Evolutionary conservation across 2,329 filamentous ascomycete genomes (phyloP).

Genomic region (Zasmidium cellare): DNA sequence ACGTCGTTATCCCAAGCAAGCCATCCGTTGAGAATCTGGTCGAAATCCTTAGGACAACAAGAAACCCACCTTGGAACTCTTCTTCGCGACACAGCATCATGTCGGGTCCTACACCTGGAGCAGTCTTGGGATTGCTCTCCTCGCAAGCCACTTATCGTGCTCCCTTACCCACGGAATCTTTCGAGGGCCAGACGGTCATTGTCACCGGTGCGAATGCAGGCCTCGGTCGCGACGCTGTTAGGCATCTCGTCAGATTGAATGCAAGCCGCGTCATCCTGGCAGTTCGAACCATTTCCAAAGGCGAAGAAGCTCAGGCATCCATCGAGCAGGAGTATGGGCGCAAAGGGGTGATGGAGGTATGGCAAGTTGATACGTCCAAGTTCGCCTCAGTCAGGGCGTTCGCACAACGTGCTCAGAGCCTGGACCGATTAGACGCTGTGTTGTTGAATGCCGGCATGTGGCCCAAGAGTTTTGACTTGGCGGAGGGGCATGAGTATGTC

Average conservation of each 20-base stretch:
- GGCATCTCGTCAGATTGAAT: constrained; percentile 42
- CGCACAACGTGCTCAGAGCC: constrained; percentile 22
- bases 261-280: constrained; percentile 44
- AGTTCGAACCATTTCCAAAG: constrained; percentile 41
- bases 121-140: not conserved
- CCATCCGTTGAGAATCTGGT: too few species aligned
- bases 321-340: constrained; percentile 33
- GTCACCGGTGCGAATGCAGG: constrained; percentile 49
- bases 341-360: constrained; percentile 38
- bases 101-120: not conserved
- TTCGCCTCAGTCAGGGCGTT: constrained; percentile 35
- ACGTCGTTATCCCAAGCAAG: too few species aligned
- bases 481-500: not conserved
- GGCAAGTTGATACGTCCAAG: constrained; percentile 41
- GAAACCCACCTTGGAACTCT: too few species aligned
- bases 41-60: too few species aligned
- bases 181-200: constrained; percentile 42
- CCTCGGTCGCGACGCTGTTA: constrained; percentile 45
- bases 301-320: constrained; percentile 39
- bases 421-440: constrained; percentile 35
- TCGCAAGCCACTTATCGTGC: not conserved
- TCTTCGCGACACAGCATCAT: not conserved
- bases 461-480: constrained; percentile 40
- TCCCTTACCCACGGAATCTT: not conserved
- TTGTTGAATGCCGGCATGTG: constrained; percentile 37